Base-by-base conservation (phyloP, 1,284 basidiomycete genomes). In the Mycena citricolor region DNA sequence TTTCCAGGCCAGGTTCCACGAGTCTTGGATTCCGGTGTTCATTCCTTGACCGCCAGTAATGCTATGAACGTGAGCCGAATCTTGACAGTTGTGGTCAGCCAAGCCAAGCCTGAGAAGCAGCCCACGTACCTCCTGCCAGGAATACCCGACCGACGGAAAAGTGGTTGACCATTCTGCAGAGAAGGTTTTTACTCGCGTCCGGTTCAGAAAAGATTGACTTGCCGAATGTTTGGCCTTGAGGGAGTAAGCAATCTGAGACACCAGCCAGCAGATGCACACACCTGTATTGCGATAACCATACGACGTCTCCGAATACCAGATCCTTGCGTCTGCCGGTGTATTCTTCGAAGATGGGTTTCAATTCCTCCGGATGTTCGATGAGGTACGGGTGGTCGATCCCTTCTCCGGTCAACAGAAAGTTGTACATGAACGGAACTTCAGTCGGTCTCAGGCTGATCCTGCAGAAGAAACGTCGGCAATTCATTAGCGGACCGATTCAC, bases 1-100 rank as follows among this genome's bases (percentile, higher is more conserved):
- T 49, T 61, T 63, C 61, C 61, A 62, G 2, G 38, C 47, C 2
- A 63, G 49, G 32, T 61, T 62, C 31, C 56, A 50, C 46, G 42
- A 39, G 33, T 59, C 59, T 44, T 61, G 59, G 7, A 59, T 42
- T 22, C 30, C 32, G 5, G 45, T 38, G 34, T 45, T 44, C 12
- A 48, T 42, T 7, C 49, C 49, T 19, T 51, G 49, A 5, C 53
- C 61, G 33, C 59, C 61, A 4, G 51, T 40, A 12, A 56, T 58
- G 33, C 48, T 57, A 29, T 63, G 60, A 13, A 54, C 50, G 36
- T 63, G 61, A 4, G 59, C 62, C 30, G 61, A 55, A 46, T 59
- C 60, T 61, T 34, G 21, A 29, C 10, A 24, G 29, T 14, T 17
- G 19, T 5, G 24, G 13, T 19, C 19, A 16, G 34, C 20, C 11